These are phyloP conservation scores for Naganishia liquefaciens DNA, from an alignment of 1,284 basidiomycete species.

Conservation along the genomic window DNA sequence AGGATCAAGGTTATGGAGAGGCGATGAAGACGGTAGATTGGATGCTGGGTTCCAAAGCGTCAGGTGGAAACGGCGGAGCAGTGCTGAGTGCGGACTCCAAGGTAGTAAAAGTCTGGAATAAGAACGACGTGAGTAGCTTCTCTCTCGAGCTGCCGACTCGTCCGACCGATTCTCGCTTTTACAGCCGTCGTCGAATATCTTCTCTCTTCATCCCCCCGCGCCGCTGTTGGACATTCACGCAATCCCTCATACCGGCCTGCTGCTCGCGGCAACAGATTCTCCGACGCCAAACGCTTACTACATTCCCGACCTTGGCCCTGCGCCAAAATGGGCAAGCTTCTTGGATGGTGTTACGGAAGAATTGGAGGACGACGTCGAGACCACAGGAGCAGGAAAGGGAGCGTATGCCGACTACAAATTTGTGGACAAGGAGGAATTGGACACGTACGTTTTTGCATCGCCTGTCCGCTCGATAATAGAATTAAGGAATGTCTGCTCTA, in stretches of 20 bases:
- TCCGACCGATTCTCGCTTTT: background rate
- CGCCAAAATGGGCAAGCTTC: conserved; percentile 95
- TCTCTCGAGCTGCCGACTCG: conserved; percentile 2
- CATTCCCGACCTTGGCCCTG: conserved; percentile 92
- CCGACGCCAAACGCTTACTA: conserved; percentile 90
- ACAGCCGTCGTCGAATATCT: conserved; percentile 82
- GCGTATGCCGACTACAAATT: conserved; percentile 98
- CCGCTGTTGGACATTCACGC: conserved; percentile 89
- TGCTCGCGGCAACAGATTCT: conserved; percentile 88
- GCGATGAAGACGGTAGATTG: conserved; percentile 84
- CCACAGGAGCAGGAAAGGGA: conserved; percentile 53
- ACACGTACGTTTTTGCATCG: conserved; percentile 62
- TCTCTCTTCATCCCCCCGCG: conserved; percentile 84
- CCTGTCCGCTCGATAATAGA: background rate
- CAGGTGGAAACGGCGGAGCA: conserved; percentile 71
- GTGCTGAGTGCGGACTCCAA: conserved; percentile 88
- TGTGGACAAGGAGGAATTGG: conserved; percentile 82
- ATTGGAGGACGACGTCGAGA: conserved; percentile 79
- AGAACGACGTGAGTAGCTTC: conserved; percentile 65
- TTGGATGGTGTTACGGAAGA: conserved; percentile 98
- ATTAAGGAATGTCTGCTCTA: conserved; percentile 2
- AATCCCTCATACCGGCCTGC: conserved; percentile 76
- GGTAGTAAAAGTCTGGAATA: conserved; percentile 94
- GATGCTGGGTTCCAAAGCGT: conserved; percentile 82
- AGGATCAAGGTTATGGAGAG: conserved; percentile 96